Percentiles rank a stretch among this genome's conserved stretches.
Conservation (phyloP, 768 basidiomycete species). For the Russula olivacea region DNA sequence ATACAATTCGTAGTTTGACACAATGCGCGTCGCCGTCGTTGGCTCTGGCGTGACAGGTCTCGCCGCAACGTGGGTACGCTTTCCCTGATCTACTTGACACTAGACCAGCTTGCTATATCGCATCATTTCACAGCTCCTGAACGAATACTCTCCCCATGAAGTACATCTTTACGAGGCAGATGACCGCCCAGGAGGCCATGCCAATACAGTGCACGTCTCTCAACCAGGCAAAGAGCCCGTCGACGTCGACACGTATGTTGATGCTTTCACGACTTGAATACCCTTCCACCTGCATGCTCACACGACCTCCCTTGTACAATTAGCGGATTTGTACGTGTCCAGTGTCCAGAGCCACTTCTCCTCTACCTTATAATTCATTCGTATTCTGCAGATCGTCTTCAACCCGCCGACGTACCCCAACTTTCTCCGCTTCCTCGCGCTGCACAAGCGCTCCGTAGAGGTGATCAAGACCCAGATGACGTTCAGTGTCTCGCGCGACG, state of each 20-base stretch:
- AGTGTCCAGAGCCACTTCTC: background rate
- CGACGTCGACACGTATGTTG: constrained; percentile 64
- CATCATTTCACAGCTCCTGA: constrained; percentile 45
- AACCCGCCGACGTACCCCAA: constrained; percentile 67
- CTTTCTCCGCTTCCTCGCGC: constrained; percentile 60
- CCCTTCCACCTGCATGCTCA: background rate
- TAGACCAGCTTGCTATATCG: background rate
- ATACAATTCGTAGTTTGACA: too few relatives aligned
- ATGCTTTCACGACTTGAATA: background rate
- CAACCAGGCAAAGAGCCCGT: constrained; percentile 38
- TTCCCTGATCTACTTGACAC: background rate
- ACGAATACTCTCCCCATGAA: constrained; percentile 67
- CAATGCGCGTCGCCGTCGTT: constrained; percentile 63
- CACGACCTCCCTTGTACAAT: too few relatives aligned
- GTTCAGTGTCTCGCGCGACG: constrained; percentile 68
- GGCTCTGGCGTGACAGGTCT: constrained; percentile 79
- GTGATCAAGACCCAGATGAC: constrained; percentile 67
- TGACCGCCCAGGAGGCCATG: constrained; percentile 64
- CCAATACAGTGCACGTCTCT: constrained; percentile 60
- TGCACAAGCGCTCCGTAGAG: constrained; percentile 39
- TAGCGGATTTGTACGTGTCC: constrained; percentile 11
- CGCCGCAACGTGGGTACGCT: constrained; percentile 62
- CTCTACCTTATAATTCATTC: background rate
- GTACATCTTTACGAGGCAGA: constrained; percentile 73
- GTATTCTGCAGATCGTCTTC: constrained; percentile 55